A percentile compares a stretch with the other conserved stretches of the same genome.
Evolutionary conservation across 768 basidiomycete genomes (phyloP).

Genomic region (Symmetrospora coprosmae): DNA sequence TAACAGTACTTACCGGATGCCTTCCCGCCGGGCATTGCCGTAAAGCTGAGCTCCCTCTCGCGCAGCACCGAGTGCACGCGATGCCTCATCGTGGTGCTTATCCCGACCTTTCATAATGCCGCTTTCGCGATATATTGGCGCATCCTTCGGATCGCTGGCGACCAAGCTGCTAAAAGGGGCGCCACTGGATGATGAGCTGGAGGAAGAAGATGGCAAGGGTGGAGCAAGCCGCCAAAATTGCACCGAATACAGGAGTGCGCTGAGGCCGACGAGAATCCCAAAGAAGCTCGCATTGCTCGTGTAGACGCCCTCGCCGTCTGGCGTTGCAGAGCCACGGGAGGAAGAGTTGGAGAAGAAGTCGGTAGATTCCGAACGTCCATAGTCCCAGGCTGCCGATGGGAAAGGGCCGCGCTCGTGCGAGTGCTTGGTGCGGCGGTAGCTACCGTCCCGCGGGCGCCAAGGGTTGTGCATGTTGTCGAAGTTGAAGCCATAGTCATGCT

Average conservation of each 20-base stretch:
- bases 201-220: background rate
- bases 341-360: constrained; percentile 10
- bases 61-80: constrained; percentile 4
- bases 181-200: background rate
- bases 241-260: constrained; percentile 3
- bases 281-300: constrained; percentile 14
- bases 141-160: constrained; percentile 17
- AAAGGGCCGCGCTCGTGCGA: background rate
- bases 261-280: background rate
- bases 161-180: background rate
- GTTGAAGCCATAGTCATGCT: constrained; percentile 18
- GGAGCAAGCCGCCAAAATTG: constrained; percentile 17
- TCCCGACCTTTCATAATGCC: constrained; percentile 14
- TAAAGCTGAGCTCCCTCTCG: constrained; percentile 7
- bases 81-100: constrained; percentile 12
- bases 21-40: constrained; percentile 4
- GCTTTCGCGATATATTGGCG: constrained; percentile 8
- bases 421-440: background rate
- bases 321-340: background rate
- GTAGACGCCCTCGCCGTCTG: background rate
- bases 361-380: constrained; percentile 13
- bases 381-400: constrained; percentile 13
- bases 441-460: background rate
- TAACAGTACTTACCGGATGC: background rate
- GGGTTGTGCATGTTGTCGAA: constrained; percentile 18